phyloP scores from a whole-genome alignment of 2,329 filamentous ascomycete genomes.

The Acarospora socialis region DNA sequence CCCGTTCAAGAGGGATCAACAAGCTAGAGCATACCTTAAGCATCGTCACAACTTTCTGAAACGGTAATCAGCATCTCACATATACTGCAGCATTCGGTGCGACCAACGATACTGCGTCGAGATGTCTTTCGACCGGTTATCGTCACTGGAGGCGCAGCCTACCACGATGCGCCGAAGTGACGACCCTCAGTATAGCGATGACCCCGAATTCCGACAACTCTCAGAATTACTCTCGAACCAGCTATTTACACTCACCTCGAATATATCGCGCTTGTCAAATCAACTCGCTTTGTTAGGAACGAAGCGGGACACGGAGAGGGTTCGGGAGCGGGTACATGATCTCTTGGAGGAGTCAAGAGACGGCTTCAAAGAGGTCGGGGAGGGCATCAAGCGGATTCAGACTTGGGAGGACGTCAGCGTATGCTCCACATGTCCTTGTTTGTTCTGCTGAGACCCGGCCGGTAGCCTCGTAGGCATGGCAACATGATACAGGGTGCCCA shows the following conservation, averaged over 20 bases:
- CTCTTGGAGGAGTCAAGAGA: constrained; percentile 74
- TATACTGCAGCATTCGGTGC: no score
- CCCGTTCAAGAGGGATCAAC: no score
- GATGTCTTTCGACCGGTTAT: constrained; percentile 93
- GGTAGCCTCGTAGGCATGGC: no score
- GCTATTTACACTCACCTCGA: constrained; percentile 76
- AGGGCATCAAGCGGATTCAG: constrained; percentile 85
- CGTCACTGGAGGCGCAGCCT: constrained; percentile 67
- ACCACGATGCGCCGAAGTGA: constrained; percentile 52
- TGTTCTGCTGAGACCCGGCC: neutral
- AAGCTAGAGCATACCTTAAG: no score
- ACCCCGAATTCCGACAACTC: constrained; percentile 78
- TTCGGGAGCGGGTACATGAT: constrained; percentile 80
- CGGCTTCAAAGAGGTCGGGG: constrained; percentile 80
- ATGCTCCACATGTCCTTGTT: constrained; percentile 21
- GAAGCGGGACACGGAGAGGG: constrained; percentile 76
- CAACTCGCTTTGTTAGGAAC: constrained; percentile 80
- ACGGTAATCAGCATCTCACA: no score
- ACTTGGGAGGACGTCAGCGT: constrained; percentile 74
- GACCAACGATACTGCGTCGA: no score
- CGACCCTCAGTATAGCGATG: constrained; percentile 68
- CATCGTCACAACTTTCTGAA: no score
- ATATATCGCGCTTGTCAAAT: constrained; percentile 69
- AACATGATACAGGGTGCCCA: neutral
- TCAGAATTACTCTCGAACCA: constrained; percentile 74